Base-by-base conservation (phyloP, 352 stramenopile species). In the Saprolegnia diclina region DNA sequence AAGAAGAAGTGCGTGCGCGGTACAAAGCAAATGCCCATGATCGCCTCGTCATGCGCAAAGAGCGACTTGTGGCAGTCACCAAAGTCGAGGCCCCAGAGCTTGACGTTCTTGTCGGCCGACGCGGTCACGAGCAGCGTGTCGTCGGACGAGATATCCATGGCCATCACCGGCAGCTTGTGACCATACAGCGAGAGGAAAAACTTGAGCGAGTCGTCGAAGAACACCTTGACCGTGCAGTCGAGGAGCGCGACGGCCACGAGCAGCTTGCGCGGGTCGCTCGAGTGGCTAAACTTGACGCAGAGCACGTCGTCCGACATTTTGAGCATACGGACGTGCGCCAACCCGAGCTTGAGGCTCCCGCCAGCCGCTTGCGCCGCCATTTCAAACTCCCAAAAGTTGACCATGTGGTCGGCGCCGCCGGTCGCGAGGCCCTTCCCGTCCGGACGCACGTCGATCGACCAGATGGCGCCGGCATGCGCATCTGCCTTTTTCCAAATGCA, bases 1-100 rank as follows among this genome's bases (percentile, higher is more conserved):
- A 99, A 99, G 73, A 99, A 99, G 78, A 98, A 98, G 80, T 99
- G 97, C 42, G 97, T 99, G 64, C 90, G 91, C 13, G 76, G 78
- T 38, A 99, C 88, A 72, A 99, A 99, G 24, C 80, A 75, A 37
- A 99, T 80, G 71, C 91, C 85, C 80, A 98, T 99, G 62, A 99
- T 97, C 44, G 90, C 97, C 73, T 99, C 97, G 73, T 98, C 87
- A 77, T 99, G 97, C 38, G 96, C 97, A 72, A 99, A 98, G 67
- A 99, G 91, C 37, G 94, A 99, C 65, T 98, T 96, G 84, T 99
- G 97, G 73, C 97, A 99, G 77, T 99, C 97, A 59, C 97, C 97
- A 82, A 99, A 99, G 77, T 99, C 97, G 19, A 99, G 80, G 14
- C 97, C 97, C 97, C 97, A 99, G 37, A 99, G 86, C 76, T 99